Conservation (phyloP, 306 rosid species). For the peach (Prunus persica) region DNA sequence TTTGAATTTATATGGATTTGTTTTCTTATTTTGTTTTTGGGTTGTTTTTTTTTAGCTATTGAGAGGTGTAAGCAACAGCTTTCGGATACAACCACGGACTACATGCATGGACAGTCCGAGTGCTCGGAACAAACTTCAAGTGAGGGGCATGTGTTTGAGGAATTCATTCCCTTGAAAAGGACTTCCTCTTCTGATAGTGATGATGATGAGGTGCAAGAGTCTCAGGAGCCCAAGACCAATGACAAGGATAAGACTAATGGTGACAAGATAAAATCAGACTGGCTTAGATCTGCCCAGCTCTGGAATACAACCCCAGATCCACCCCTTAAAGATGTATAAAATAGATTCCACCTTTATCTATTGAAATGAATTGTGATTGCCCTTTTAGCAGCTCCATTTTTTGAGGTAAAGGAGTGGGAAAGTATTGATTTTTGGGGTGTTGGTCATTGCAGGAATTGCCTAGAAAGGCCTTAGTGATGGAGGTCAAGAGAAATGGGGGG, state of each 20-base stretch:
- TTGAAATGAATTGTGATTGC: neutral
- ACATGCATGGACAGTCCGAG: constrained; percentile 68
- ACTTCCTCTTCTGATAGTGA: constrained; percentile 38
- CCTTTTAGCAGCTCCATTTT: neutral
- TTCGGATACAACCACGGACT: constrained; percentile 60
- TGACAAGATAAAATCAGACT: constrained; percentile 62
- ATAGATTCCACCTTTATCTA: neutral
- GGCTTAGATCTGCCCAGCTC: constrained; percentile 91
- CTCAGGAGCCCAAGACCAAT: constrained; percentile 22
- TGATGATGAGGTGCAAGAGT: constrained; percentile 42
- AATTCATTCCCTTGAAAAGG: constrained; percentile 75
- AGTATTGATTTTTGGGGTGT: constrained; percentile 6
- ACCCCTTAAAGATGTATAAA: constrained; percentile 49
- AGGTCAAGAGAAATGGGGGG: constrained; percentile 68
- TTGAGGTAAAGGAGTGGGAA: neutral
- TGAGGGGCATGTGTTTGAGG: constrained; percentile 64
- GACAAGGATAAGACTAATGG: constrained; percentile 15
- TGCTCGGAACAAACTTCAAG: constrained; percentile 75
- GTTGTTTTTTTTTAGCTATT: constrained; percentile 44
- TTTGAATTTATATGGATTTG: neutral
- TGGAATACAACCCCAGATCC: constrained; percentile 68
- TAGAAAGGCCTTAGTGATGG: constrained; percentile 58
- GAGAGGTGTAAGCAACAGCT: constrained; percentile 58
- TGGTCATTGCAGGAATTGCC: constrained; percentile 47
- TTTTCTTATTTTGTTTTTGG: neutral